phyloP scores from a whole-genome alignment of 495 filamentous ascomycete species.

The Bacidia rubella region DNA sequence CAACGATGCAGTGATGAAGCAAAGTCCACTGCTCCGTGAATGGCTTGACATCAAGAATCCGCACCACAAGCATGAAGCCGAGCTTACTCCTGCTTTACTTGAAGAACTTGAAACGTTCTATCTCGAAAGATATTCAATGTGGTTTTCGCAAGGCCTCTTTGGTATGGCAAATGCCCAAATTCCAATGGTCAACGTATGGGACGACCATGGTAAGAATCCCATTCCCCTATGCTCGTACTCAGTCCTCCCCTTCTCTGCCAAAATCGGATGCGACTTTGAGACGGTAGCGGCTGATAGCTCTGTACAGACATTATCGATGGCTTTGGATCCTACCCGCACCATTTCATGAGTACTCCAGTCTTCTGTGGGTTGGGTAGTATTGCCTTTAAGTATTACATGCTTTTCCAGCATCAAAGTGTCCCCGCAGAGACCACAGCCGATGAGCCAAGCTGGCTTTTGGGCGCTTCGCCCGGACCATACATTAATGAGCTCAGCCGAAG shows the following conservation, averaged over 20 bases:
- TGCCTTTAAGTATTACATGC: slow-evolving; percentile 95
- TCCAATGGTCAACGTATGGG: slow-evolving; percentile 96
- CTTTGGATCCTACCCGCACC: slow-evolving; percentile 81
- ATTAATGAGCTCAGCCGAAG: slow-evolving; percentile 76
- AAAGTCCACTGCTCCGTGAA: slow-evolving; percentile 60
- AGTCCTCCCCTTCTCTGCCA: too few relatives aligned
- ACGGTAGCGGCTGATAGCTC: too few relatives aligned
- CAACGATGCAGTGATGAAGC: slow-evolving; percentile 66
- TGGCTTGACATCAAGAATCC: slow-evolving; percentile 77
- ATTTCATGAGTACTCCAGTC: slow-evolving; percentile 84
- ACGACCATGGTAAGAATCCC: slow-evolving; percentile 69
- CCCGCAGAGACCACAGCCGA: slow-evolving; percentile 61
- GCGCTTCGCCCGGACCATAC: slow-evolving; percentile 70
- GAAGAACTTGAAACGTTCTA: slow-evolving; percentile 79
- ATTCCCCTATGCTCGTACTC: too few relatives aligned
- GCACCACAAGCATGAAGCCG: slow-evolving; percentile 57
- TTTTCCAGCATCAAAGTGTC: slow-evolving; percentile 92
- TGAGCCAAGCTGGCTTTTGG: slow-evolving; percentile 87
- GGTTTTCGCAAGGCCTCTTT: slow-evolving; percentile 94
- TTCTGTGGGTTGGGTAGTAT: slow-evolving; percentile 80
- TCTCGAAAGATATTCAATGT: slow-evolving; percentile 68
- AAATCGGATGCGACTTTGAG: too few relatives aligned
- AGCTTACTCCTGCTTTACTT: slow-evolving; percentile 64
- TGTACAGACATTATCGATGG: slow-evolving; percentile 80
- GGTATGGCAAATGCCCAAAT: slow-evolving; percentile 87